Conservation (phyloP, 768 basidiomycete species). For the Termitomyces sp. region DNA sequence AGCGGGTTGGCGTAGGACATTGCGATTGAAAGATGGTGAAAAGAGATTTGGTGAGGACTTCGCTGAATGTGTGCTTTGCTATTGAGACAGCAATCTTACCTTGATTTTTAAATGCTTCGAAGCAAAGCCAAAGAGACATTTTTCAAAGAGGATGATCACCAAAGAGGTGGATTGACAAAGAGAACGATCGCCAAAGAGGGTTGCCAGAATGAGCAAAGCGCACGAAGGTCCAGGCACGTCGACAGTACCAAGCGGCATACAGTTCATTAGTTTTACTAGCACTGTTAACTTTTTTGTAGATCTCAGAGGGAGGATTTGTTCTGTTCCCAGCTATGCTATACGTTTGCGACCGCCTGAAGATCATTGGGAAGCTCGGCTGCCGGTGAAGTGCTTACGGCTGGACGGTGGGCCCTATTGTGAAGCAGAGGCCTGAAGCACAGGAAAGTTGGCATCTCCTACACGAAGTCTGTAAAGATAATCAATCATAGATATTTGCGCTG, state of each 20-base stretch:
- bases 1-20: slow-evolving; percentile 42
- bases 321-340: too few species aligned
- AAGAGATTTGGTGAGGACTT: not conserved
- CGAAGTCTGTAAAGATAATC: too few species aligned
- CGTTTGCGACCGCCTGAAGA: too few species aligned
- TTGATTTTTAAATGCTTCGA: not conserved
- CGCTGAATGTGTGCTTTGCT: not conserved
- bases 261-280: not conserved
- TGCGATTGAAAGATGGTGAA: not conserved
- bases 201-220: not conserved
- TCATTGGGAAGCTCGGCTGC: too few species aligned
- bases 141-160: not conserved
- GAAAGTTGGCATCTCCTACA: too few species aligned
- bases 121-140: not conserved
- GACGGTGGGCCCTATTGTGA: too few species aligned
- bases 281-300: not conserved
- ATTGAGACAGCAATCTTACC: not conserved
- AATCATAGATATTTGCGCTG: too few species aligned
- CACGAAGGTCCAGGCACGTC: not conserved
- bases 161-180: not conserved
- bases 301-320: too few species aligned
- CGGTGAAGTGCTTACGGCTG: too few species aligned
- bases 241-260: not conserved
- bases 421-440: not conserved
- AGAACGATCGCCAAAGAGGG: not conserved